Conservation (phyloP, 192 early-diverging fungal species). For the Cetraspora pellucida region DNA sequence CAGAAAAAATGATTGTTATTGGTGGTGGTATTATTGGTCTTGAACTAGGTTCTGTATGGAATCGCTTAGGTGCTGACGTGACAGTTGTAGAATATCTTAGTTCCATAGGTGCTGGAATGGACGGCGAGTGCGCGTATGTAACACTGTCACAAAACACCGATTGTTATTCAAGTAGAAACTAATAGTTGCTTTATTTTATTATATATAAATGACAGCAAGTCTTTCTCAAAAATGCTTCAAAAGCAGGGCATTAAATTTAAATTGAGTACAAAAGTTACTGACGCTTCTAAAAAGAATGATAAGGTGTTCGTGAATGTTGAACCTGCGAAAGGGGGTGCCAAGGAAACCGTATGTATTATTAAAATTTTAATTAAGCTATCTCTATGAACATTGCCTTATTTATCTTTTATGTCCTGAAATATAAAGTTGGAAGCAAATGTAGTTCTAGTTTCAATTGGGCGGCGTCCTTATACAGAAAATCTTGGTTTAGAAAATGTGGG, state of each 20-base stretch:
- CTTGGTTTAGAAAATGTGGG: constrained; percentile 92
- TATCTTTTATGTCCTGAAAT: neutral
- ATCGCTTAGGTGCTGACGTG: constrained; percentile 90
- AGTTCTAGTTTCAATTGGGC: constrained; percentile 91
- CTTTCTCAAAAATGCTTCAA: constrained; percentile 86
- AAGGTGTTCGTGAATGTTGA: constrained; percentile 91
- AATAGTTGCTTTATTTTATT: neutral
- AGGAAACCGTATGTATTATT: constrained; percentile 62
- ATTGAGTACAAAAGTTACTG: constrained; percentile 93
- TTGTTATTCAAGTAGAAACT: neutral
- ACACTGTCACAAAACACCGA: neutral
- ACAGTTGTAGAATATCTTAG: constrained; percentile 95
- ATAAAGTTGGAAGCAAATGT: constrained; percentile 84
- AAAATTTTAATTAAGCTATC: constrained; percentile 22
- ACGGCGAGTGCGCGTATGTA: constrained; percentile 84
- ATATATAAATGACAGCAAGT: constrained; percentile 55
- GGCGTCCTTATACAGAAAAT: constrained; percentile 91
- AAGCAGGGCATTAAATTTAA: constrained; percentile 99
- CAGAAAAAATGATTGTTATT: constrained; percentile 98
- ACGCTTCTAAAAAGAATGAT: constrained; percentile 82
- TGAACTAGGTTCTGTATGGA: constrained; percentile 98
- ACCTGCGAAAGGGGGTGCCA: constrained; percentile 78
- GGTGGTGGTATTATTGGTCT: constrained; percentile 99
- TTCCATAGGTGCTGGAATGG: constrained; percentile 96
- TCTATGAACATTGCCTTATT: neutral